Evolutionary conservation across 306 rosid species (phyloP).

Genomic region (Phaseolus lunatus): DNA sequence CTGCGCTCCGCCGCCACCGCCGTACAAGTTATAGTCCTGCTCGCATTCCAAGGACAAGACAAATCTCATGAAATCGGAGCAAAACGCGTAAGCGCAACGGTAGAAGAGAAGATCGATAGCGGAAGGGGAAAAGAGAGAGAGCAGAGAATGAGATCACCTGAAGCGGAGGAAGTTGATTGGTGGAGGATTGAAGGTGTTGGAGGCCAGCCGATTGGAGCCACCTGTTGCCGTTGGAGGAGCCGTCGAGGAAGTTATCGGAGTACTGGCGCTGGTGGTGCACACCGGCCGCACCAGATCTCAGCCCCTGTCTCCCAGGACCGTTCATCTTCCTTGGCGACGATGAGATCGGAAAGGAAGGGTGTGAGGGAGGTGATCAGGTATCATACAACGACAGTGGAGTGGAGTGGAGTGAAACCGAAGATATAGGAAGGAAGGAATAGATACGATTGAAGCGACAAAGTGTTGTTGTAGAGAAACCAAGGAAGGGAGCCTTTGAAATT

Average conservation of each 20-base stretch:
- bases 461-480: slow-evolving; percentile 5
- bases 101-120: background rate
- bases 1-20: slow-evolving; percentile 80
- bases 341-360: slow-evolving; percentile 40
- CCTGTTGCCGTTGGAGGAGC: slow-evolving; percentile 55
- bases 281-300: slow-evolving; percentile 85
- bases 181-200: slow-evolving; percentile 80
- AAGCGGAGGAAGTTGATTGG: slow-evolving; percentile 61
- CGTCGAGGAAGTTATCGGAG: slow-evolving; percentile 81
- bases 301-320: slow-evolving; percentile 86
- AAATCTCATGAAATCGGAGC: slow-evolving; percentile 33
- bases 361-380: slow-evolving; percentile 1
- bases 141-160: slow-evolving; percentile 56
- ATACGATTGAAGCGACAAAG: slow-evolving; percentile 24
- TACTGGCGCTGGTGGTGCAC: slow-evolving; percentile 90
- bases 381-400: slow-evolving; percentile 4
- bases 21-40: slow-evolving; percentile 81
- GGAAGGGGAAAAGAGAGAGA: background rate
- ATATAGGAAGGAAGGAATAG: slow-evolving; percentile 49
- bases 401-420: slow-evolving; percentile 58
- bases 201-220: slow-evolving; percentile 99
- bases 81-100: slow-evolving; percentile 28
- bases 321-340: slow-evolving; percentile 65
- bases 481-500: slow-evolving; percentile 51
- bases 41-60: slow-evolving; percentile 51